Base-by-base conservation (phyloP, 2,329 filamentous ascomycete species). In the Catunica adiposa region DNA sequence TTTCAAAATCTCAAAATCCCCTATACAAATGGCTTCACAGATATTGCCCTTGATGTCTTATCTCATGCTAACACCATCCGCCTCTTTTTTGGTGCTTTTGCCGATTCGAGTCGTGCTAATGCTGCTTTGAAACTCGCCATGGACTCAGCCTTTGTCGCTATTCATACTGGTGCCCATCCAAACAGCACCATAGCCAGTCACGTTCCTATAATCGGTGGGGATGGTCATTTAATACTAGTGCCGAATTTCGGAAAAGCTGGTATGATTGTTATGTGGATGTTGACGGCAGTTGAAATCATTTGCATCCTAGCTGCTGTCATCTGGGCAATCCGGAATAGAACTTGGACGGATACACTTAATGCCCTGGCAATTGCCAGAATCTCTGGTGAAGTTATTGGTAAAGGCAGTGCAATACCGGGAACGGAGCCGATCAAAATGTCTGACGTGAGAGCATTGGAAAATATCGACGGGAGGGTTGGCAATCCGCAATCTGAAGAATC, bases 171-270 rank as follows among this genome's bases (percentile, higher is more conserved):
- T 5, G 31, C n/a, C 11, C 42, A 31, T 23, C 56, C 53, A 15
- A n/a, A 15, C 40, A 22, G 14, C 20, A 44, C 47, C 9, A 40
- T 40, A 3, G 20, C 48, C 8, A 55, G 55, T 26, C 56, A 55
- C 29, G 53, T 58, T 22, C 56, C 56, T 42, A n/a, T 58, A 7
- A 58, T 58, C 31, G 56, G 56, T 22, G 56, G 56, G 2, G 50
- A 51, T 15, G 56, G 56, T 22, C 56, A 58, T 22, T 9, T 58
- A 20, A 53, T 58, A 29, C 25, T 55, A 22, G 48, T 29, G 40
- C 47, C 53, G 22, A 11, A 17, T 31, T 53, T 58, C 37, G 42
- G 53, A 29, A 52, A 48, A 3, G 53, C 37, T 6, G 23, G 26
- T 7, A 55, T 55, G 48, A 25, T 56, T 42, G 38, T 58, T 22